Conservation (phyloP, 2,329 filamentous ascomycete species). For the Alternaria triticina region DNA sequence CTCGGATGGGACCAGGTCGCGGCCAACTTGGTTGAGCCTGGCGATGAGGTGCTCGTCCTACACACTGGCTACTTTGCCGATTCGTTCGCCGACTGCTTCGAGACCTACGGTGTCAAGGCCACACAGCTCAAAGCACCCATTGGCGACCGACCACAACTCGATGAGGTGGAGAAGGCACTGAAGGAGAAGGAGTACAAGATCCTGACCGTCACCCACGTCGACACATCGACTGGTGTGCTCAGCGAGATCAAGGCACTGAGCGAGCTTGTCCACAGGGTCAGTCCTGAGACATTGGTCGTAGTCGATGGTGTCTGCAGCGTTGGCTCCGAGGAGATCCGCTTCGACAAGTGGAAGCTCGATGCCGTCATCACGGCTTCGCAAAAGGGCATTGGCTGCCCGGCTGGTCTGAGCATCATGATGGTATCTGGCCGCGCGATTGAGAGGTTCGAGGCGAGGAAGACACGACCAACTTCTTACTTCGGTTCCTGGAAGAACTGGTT, state of each 20-base stretch:
- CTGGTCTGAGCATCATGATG: slow-evolving; percentile 93
- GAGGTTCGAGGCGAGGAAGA: slow-evolving; percentile 78
- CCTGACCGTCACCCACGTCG: slow-evolving; percentile 93
- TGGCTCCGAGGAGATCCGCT: slow-evolving; percentile 92
- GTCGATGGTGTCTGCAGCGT: slow-evolving; percentile 98
- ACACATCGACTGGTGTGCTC: slow-evolving; percentile 94
- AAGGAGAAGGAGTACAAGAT: slow-evolving; percentile 93
- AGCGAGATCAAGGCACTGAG: slow-evolving; percentile 87
- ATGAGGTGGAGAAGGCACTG: slow-evolving; percentile 86
- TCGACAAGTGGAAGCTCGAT: slow-evolving; percentile 94
- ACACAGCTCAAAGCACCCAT: slow-evolving; percentile 90
- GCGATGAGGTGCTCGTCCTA: slow-evolving; percentile 88
- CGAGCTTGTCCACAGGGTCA: slow-evolving; percentile 82
- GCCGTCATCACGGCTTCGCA: slow-evolving; percentile 93
- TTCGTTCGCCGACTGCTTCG: slow-evolving; percentile 89
- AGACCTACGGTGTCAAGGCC: slow-evolving; percentile 86
- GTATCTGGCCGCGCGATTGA: slow-evolving; percentile 88
- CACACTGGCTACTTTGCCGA: slow-evolving; percentile 98
- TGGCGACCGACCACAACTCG: slow-evolving; percentile 83
- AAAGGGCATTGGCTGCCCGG: slow-evolving; percentile 95
- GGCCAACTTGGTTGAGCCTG: slow-evolving; percentile 88
- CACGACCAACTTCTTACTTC: slow-evolving; percentile 86
- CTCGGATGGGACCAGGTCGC: slow-evolving; percentile 96
- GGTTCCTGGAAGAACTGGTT: slow-evolving; percentile 97
- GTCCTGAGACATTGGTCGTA: slow-evolving; percentile 87